Evolutionary conservation across 352 stramenopile genomes (phyloP).

Genomic region (Pythium coloratum): DNA sequence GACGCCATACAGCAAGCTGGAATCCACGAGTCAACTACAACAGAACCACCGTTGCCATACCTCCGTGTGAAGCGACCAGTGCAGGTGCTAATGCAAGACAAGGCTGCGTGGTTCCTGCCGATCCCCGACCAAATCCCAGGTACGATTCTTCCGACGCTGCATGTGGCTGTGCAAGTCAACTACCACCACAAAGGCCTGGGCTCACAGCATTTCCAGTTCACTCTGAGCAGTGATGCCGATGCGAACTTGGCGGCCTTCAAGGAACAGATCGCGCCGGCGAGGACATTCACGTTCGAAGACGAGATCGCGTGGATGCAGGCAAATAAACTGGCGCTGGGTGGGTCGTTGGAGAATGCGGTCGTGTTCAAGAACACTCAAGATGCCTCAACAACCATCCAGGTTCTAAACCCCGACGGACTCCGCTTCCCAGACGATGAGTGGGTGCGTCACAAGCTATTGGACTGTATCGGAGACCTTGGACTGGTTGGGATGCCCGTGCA

Average conservation of each 20-base stretch:
- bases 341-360: conserved; percentile 65
- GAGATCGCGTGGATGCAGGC: conserved; percentile 62
- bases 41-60: conserved; percentile 23
- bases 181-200: conserved; percentile 62
- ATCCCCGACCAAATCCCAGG: conserved; percentile 29
- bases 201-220: conserved; percentile 43
- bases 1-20: conserved; percentile 39
- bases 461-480: conserved; percentile 66
- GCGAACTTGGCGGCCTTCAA: conserved; percentile 34
- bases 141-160: conserved; percentile 35
- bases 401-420: conserved; percentile 54
- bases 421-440: conserved; percentile 61
- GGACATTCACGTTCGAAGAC: conserved; percentile 77
- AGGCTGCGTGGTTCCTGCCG: conserved; percentile 66
- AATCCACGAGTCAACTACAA: conserved; percentile 28
- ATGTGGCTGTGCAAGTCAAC: conserved; percentile 68
- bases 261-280: conserved; percentile 42
- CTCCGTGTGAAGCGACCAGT: conserved; percentile 49
- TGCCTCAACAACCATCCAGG: not conserved
- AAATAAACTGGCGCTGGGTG: conserved; percentile 51
- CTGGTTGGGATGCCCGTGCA: conserved; percentile 57
- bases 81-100: conserved; percentile 62
- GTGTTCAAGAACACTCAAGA: conserved; percentile 40
- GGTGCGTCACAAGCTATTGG: conserved; percentile 70
- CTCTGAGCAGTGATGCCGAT: conserved; percentile 34